Evolutionary conservation across 129 eudicot species (phyloP), one percentile per base, ranked within the genome.

Genomic region (Lonicera japonica): DNA sequence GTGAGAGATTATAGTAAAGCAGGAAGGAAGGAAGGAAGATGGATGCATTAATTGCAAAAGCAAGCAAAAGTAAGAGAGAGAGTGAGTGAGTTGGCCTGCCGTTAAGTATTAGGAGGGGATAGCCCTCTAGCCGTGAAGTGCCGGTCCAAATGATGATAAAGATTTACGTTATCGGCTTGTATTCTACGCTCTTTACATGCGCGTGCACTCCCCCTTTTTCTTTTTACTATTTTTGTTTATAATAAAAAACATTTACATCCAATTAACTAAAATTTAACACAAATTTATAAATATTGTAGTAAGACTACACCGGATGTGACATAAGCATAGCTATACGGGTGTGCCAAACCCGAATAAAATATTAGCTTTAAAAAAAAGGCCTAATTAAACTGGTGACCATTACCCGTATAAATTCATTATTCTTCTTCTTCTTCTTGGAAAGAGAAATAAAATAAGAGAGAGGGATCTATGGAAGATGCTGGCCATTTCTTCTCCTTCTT

Each of bases 21-120:
- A 52, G 54, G 55, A 47, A 25, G 36, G 6, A 18, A 8, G 14
- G 60, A 74, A 52, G 54, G 55, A 47, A 25, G 36, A 29, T 29
- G 36, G 36, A 64, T 75, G 82, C 85, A 83, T 83, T 83, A 59
- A 83, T 79, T 73, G 85, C 56, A 58, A 76, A 72, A 73, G 80
- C 58, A 65, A 68, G 81, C 63, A 64, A 55, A 25, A 52, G 25
- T 18, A 64, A 34, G 58, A 68, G 68, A 66, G 53, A 36, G 20
- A 14, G 47, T 18, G 47, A 56, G 54, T 41, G 60, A 50, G 51
- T 38, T 54, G 59, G 15, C n/a, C n/a, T n/a, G n/a, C 36, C 36
- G 58, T 18, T 12, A 60, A 39, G 21, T 36, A 56, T 57, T 58
- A 48, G 68, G 66, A 24, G 64, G 60, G 22, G 62, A 25, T 64